phyloP scores from a whole-genome alignment of 2,329 filamentous ascomycete genomes.

The Sphaerulina vaccinii region DNA sequence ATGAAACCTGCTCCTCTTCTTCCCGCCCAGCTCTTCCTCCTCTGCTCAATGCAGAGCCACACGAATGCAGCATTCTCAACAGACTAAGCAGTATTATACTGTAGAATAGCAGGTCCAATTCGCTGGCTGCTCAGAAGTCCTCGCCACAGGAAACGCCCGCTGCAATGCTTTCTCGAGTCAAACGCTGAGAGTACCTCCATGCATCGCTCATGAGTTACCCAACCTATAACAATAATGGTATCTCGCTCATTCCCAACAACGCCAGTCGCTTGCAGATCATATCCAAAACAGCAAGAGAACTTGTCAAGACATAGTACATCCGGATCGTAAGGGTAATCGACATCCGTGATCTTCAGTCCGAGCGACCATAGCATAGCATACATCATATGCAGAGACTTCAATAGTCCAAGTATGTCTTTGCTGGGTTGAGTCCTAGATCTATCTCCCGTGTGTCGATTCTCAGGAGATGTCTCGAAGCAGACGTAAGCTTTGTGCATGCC shows the following conservation, averaged over 20 bases:
- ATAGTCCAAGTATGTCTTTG: background rate
- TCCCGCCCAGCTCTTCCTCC: no score
- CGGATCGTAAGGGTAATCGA: background rate
- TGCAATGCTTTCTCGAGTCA: slow-evolving; percentile 4
- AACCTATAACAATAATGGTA: slow-evolving; percentile 5
- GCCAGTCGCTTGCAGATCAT: slow-evolving; percentile 7
- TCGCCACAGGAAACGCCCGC: slow-evolving; percentile 1
- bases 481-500: slow-evolving; percentile 10
- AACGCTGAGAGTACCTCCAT: background rate
- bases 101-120: background rate
- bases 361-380: background rate
- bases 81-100: no score
- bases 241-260: slow-evolving; percentile 6
- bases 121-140: background rate
- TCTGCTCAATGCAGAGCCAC: no score
- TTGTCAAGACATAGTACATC: background rate
- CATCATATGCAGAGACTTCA: slow-evolving; percentile 1
- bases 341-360: background rate
- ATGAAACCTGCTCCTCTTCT: no score
- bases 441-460: background rate
- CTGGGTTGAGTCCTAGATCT: background rate
- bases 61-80: no score
- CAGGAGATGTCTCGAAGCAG: slow-evolving; percentile 1
- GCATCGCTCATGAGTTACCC: slow-evolving; percentile 3
- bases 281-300: slow-evolving; percentile 3